Conservation (phyloP, 2,329 filamentous ascomycete genomes). For the Pyricularia sp. region DNA sequence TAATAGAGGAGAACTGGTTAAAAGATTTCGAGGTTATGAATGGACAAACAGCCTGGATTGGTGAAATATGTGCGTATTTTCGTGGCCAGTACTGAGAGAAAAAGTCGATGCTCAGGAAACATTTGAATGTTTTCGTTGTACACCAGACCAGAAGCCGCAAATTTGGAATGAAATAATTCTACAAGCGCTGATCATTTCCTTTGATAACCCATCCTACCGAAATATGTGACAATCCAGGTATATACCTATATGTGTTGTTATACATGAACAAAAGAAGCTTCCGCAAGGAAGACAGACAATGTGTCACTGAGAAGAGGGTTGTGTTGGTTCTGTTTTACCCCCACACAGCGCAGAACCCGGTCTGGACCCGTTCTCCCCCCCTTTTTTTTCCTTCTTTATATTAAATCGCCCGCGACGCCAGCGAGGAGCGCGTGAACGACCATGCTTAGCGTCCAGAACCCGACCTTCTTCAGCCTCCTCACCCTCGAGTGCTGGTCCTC, state of each 20-base stretch:
- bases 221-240: neutral
- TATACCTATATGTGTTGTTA: neutral
- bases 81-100: neutral
- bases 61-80: neutral
- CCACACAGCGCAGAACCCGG: neutral
- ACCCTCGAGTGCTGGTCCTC: constrained; percentile 78
- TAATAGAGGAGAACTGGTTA: neutral
- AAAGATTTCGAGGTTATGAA: neutral
- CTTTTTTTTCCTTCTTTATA: constrained; percentile 16
- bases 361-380: neutral
- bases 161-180: neutral
- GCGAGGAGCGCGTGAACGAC: constrained; percentile 90
- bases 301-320: neutral
- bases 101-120: neutral
- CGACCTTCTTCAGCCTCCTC: constrained; percentile 78
- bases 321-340: neutral
- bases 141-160: neutral
- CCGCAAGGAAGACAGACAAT: neutral
- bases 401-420: constrained; percentile 76
- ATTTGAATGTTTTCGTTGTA: neutral
- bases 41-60: neutral
- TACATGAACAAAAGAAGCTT: neutral
- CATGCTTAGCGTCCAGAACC: constrained; percentile 87
- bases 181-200: neutral
- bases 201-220: neutral